Conservation (phyloP, 208 protist genomes). For the Histomonas meleagridis region DNA sequence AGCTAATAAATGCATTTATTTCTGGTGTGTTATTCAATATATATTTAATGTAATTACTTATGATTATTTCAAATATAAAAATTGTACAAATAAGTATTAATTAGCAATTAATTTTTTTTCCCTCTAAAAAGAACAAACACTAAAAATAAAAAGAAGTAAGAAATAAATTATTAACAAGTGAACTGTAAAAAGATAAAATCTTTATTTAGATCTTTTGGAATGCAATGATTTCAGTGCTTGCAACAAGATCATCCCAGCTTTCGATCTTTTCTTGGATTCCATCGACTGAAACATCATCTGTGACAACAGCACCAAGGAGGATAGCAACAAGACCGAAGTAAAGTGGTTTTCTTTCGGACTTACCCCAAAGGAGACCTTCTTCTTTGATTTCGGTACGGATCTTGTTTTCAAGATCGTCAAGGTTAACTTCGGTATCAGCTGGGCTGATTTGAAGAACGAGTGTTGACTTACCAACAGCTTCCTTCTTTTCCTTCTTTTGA, state of each 20-base stretch:
- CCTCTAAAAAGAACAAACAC: no score
- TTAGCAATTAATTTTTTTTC: no score
- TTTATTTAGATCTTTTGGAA: slow-evolving; percentile 38
- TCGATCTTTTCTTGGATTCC: neutral
- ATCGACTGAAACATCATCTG: slow-evolving; percentile 24
- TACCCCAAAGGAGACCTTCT: slow-evolving; percentile 18
- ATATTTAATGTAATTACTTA: no score
- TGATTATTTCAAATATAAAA: no score
- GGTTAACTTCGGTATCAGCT: neutral
- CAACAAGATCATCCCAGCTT: neutral
- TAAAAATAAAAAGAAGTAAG: no score
- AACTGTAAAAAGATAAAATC: no score
- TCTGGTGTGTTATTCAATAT: no score
- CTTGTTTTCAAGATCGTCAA: neutral
- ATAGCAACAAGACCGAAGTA: slow-evolving; percentile 27
- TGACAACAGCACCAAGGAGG: slow-evolving; percentile 24
- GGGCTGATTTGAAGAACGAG: slow-evolving; percentile 14
- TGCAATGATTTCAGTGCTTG: neutral
- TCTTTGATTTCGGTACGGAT: neutral
- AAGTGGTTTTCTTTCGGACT: neutral
- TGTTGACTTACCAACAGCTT: slow-evolving; percentile 6
- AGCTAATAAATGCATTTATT: no score
- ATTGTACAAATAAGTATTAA: no score
- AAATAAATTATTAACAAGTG: no score
- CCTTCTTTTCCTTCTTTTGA: neutral